phyloP scores from a whole-genome alignment of 2,329 filamentous ascomycete species.

The Talaromyces pinophilus region DNA sequence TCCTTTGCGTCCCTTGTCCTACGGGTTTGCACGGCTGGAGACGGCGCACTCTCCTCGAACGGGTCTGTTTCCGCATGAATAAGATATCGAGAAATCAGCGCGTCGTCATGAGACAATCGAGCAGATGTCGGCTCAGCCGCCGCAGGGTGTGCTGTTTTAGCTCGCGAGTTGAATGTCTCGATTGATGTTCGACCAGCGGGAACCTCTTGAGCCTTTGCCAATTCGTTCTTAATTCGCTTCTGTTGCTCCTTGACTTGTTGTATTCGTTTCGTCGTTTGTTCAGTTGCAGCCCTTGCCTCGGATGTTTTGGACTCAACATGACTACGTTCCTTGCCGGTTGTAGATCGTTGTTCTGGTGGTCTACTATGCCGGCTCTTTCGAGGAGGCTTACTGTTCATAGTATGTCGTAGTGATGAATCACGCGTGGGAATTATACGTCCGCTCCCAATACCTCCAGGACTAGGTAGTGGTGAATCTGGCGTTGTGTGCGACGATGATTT shows the following conservation, averaged over 20 bases:
- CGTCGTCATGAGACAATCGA: constrained; percentile 21
- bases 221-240: constrained; percentile 54
- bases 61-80: constrained; percentile 32
- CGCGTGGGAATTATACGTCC: constrained; percentile 63
- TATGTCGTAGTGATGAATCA: constrained; percentile 67
- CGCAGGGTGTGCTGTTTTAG: constrained; percentile 2
- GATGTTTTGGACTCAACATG: constrained; percentile 43
- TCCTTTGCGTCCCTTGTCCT: constrained; percentile 47
- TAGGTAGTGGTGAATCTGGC: constrained; percentile 30
- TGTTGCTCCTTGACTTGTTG: constrained; percentile 60
- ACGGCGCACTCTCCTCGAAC: constrained; percentile 67
- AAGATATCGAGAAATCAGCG: constrained; percentile 27
- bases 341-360: constrained; percentile 33
- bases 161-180: constrained; percentile 15
- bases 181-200: constrained; percentile 30
- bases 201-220: constrained; percentile 42
- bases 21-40: constrained; percentile 66
- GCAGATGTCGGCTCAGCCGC: constrained; percentile 26
- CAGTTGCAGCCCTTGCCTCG: constrained; percentile 49
- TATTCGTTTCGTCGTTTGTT: constrained; percentile 60
- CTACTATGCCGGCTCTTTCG: constrained; percentile 32
- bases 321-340: constrained; percentile 37
- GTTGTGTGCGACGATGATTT: constrained; percentile 4
- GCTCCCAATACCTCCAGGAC: constrained; percentile 44
- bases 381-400: constrained; percentile 56